Evolutionary conservation across 1,139 yeast species (phyloP).

Genomic region (Geotrichum siamense): DNA sequence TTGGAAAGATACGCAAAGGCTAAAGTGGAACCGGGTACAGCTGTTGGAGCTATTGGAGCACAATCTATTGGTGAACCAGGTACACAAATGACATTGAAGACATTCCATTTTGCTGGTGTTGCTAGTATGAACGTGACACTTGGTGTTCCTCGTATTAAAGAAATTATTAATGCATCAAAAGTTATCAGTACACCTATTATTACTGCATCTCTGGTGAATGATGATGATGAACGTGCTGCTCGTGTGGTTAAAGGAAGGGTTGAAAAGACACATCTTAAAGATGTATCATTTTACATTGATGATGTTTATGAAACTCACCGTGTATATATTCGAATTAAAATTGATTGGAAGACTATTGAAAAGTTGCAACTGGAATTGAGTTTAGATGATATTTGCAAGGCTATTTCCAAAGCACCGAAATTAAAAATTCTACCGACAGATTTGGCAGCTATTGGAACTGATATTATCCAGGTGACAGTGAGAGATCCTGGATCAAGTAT

Average conservation of each 20-base stretch:
- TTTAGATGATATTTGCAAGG: conserved; percentile 77
- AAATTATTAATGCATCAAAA: conserved; percentile 94
- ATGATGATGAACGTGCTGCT: conserved; percentile 93
- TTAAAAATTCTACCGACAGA: conserved; percentile 72
- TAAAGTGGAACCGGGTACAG: conserved; percentile 97
- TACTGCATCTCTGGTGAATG: conserved; percentile 87
- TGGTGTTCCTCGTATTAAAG: conserved; percentile 99
- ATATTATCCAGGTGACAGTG: conserved; percentile 71
- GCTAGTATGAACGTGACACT: conserved; percentile 98
- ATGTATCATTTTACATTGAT: conserved; percentile 81
- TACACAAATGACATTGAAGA: conserved; percentile 96
- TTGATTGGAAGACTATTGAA: conserved; percentile 81
- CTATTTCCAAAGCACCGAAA: conserved; percentile 80
- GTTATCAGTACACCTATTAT: conserved; percentile 94
- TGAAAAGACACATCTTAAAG: conserved; percentile 83
- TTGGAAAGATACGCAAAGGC: conserved; percentile 80
- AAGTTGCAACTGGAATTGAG: conserved; percentile 82
- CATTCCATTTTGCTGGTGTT: conserved; percentile 99
- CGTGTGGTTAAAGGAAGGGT: conserved; percentile 97
- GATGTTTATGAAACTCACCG: conserved; percentile 82
- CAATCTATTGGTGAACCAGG: conserved; percentile 99
- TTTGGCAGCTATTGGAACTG: conserved; percentile 60
- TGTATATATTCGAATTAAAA: conserved; percentile 72
- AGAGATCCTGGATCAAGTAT: conserved; percentile 46
- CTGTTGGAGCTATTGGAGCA: conserved; percentile 99